Percentiles rank a stretch among this genome's conserved stretches.
These are phyloP conservation scores for Exophiala lecanii-corni DNA, from an alignment of 2,329 filamentous ascomycete species.

Conservation along the genomic window DNA sequence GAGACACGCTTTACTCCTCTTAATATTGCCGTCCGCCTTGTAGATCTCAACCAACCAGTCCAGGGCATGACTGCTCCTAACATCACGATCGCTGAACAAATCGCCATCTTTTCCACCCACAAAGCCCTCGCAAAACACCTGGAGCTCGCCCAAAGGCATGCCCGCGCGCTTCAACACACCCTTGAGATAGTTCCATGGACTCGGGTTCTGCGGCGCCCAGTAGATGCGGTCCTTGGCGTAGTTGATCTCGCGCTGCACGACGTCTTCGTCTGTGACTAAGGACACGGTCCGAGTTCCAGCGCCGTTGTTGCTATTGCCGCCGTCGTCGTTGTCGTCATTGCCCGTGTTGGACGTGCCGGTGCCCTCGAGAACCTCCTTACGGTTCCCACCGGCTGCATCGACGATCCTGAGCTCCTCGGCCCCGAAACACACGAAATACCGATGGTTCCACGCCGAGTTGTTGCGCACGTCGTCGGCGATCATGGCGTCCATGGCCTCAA, in stretches of 20 bases:
- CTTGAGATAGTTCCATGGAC: slow-evolving; percentile 85
- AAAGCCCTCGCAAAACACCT: slow-evolving; percentile 52
- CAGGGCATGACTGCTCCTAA: slow-evolving; percentile 57
- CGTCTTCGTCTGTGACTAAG: slow-evolving; percentile 51
- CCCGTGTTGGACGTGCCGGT: too few relatives aligned
- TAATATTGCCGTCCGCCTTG: slow-evolving; percentile 36
- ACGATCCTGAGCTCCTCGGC: slow-evolving; percentile 36
- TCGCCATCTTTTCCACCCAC: slow-evolving; percentile 27
- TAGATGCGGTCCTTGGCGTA: slow-evolving; percentile 70
- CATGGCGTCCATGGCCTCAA: slow-evolving; percentile 66
- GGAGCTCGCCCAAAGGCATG: slow-evolving; percentile 45
- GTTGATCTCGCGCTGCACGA: slow-evolving; percentile 69
- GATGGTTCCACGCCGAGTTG: slow-evolving; percentile 96
- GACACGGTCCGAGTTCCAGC: slow-evolving; percentile 24
- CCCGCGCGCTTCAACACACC: slow-evolving; percentile 68
- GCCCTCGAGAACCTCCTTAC: slow-evolving; percentile 14
- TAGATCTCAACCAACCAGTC: slow-evolving; percentile 47
- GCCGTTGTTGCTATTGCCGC: slow-evolving; percentile 25
- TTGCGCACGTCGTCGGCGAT: slow-evolving; percentile 81
- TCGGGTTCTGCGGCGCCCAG: slow-evolving; percentile 87
- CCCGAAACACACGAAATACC: slow-evolving; percentile 87
- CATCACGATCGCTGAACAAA: slow-evolving; percentile 33
- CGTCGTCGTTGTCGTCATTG: too few relatives aligned
- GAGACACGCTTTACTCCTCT: slow-evolving; percentile 64
- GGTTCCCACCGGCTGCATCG: slow-evolving; percentile 35